Conservation (phyloP, 192 early-diverging fungal species). For the Backusella mclennaniae region DNA sequence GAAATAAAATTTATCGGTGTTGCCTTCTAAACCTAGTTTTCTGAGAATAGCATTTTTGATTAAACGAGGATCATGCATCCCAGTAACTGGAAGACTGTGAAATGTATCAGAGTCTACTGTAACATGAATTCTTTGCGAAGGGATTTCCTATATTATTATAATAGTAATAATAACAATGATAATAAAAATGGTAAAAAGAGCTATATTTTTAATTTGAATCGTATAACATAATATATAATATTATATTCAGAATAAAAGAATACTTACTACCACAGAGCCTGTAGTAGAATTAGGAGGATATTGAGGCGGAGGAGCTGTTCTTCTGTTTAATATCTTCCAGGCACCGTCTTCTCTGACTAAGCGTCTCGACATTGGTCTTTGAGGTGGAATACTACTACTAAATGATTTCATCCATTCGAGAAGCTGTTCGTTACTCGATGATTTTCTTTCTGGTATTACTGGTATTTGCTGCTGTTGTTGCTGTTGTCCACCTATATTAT, state of each 20-base stretch:
- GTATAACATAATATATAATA: neutral
- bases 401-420: conserved; percentile 6
- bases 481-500: neutral
- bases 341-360: conserved; percentile 1
- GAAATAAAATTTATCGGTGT: conserved; percentile 23
- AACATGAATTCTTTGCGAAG: conserved; percentile 30
- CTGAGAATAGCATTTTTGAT: conserved; percentile 25
- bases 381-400: neutral
- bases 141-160: neutral
- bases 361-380: conserved; percentile 4
- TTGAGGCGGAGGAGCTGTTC: neutral
- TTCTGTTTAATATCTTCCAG: conserved; percentile 2
- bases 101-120: conserved; percentile 27
- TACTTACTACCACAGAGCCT: neutral
- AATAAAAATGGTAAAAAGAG: neutral
- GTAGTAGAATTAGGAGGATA: neutral
- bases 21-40: conserved; percentile 22
- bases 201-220: conserved; percentile 5
- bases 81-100: conserved; percentile 28
- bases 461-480: neutral
- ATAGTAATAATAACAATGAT: neutral
- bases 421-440: conserved; percentile 11
- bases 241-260: neutral
- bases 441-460: conserved; percentile 15
- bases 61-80: conserved; percentile 13